Evolutionary conservation across 805 yeast genomes (phyloP).

Genomic region (Dipodascus geniculatus): DNA sequence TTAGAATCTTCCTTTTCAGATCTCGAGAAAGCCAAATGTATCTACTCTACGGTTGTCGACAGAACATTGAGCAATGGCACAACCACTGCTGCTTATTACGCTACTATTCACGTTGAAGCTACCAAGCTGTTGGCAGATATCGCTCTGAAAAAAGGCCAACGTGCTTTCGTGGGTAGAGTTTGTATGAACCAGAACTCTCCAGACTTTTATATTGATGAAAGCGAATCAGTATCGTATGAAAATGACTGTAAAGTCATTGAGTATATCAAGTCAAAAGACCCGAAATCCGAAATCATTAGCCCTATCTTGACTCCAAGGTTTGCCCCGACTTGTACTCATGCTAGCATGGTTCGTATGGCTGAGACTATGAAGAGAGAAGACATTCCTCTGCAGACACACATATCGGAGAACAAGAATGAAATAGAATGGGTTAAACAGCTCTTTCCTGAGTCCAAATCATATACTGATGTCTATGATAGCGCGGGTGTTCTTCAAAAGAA

Average conservation of each 20-base stretch:
- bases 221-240: conserved; percentile 39
- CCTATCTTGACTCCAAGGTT: conserved; percentile 89
- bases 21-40: conserved; percentile 39
- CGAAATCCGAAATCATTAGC: conserved; percentile 38
- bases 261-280: conserved; percentile 44
- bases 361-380: conserved; percentile 34
- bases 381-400: conserved; percentile 78
- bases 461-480: conserved; percentile 67
- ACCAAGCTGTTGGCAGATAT: conserved; percentile 67
- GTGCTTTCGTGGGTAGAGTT: conserved; percentile 86
- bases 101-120: conserved; percentile 72
- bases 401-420: conserved; percentile 72
- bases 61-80: conserved; percentile 74
- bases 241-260: conserved; percentile 46
- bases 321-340: conserved; percentile 74
- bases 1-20: conserved; percentile 60
- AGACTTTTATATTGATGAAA: conserved; percentile 48
- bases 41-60: conserved; percentile 56
- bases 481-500: conserved; percentile 46
- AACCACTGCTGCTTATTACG: conserved; percentile 84
- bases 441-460: conserved; percentile 59
- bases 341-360: conserved; percentile 54
- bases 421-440: conserved; percentile 57
- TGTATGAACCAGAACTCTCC: conserved; percentile 88
- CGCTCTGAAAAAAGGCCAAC: conserved; percentile 57